A percentile compares a stretch with the other conserved stretches of the same genome.
Conservation (phyloP, 2,329 filamentous ascomycete species). For the Fusarium incarnatum region DNA sequence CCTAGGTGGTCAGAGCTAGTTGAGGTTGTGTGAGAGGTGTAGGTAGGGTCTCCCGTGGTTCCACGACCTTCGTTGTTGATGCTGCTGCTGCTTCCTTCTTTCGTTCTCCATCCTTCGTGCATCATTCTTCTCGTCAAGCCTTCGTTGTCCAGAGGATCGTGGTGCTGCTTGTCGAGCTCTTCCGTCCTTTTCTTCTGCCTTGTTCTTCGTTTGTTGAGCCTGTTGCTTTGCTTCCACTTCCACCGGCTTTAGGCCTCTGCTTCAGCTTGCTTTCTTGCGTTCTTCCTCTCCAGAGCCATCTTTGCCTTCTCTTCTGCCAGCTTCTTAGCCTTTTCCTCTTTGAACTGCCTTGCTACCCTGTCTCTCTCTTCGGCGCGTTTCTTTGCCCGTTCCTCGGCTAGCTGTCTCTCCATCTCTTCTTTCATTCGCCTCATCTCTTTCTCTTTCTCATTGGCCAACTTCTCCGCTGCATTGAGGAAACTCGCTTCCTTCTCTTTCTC, state of each 20-base stretch:
- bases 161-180: neutral
- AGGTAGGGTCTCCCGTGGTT: neutral
- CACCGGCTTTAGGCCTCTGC: neutral
- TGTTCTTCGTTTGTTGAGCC: neutral
- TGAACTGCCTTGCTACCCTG: neutral
- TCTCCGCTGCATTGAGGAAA: neutral
- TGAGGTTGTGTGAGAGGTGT: neutral
- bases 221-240: neutral
- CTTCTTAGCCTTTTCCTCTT: neutral
- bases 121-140: neutral
- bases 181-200: neutral
- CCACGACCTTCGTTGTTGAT: neutral
- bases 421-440: neutral
- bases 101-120: neutral
- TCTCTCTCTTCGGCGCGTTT: conserved; percentile 2
- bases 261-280: neutral
- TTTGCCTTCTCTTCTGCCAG: neutral
- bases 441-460: neutral
- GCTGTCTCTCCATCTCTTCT: neutral
- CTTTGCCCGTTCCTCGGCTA: neutral
- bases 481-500: neutral
- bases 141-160: neutral
- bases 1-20: neutral
- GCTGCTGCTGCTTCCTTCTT: neutral
- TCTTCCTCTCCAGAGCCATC: neutral